phyloP scores from a whole-genome alignment of 176 grass and related monocot species.

The Oryza punctata region DNA sequence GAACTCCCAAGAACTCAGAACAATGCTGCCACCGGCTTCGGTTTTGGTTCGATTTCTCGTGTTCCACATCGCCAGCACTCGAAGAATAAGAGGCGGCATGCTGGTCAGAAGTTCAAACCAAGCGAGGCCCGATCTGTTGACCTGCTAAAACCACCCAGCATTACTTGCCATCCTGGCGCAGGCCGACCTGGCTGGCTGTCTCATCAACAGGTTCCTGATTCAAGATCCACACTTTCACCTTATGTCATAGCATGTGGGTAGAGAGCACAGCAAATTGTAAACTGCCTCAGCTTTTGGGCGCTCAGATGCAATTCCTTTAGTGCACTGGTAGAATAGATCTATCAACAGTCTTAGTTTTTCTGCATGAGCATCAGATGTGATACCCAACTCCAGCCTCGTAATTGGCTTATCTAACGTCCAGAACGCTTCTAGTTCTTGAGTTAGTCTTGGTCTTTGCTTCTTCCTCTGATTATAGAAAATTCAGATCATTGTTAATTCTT shows the following conservation, averaged over 20 bases:
- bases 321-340: conserved; percentile 88
- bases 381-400: conserved; percentile 51
- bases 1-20: conserved; percentile 2
- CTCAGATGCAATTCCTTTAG: conserved; percentile 55
- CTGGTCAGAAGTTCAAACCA: background rate
- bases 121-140: background rate
- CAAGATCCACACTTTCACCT: conserved; percentile 42
- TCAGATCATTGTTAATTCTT: conserved; percentile 28
- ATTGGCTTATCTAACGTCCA: conserved; percentile 54
- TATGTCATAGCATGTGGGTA: conserved; percentile 48
- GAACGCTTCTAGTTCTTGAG: conserved; percentile 78
- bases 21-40: background rate
- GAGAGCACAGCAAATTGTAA: conserved; percentile 60
- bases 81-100: background rate
- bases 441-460: conserved; percentile 80
- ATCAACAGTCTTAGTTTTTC: conserved; percentile 80
- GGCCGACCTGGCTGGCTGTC: background rate
- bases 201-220: background rate
- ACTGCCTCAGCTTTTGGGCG: conserved; percentile 75
- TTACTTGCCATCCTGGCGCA: background rate
- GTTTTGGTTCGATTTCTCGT: conserved; percentile 41
- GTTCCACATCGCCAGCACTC: background rate
- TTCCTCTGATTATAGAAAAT: conserved; percentile 52
- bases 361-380: conserved; percentile 68
- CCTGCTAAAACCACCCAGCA: background rate